Base-by-base conservation (phyloP, 371 early-diverging fungal genomes). In the Zychaea mexicana region DNA sequence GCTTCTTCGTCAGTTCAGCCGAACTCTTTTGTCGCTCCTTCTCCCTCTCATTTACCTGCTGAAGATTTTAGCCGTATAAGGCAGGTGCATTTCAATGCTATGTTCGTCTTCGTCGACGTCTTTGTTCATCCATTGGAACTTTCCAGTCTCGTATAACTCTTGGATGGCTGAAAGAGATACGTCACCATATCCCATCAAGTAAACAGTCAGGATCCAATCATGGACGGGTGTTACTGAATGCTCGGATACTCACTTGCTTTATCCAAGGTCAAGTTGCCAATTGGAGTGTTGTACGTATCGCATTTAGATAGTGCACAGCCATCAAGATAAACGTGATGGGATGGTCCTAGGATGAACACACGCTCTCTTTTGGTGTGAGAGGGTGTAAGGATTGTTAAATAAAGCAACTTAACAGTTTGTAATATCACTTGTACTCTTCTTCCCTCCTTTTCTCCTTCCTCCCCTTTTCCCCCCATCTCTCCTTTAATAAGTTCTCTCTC, bases 41-140 rank as follows among this genome's bases (percentile, higher is more conserved):
- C 21, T 56, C 19, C 6, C 9, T 32, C 10, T 17, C 7, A 38
- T 65, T 72, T 78, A 88, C 92, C 79, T 62, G 68, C 85, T 82
- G 78, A 96, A 90, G 22, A 88, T 78, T 66, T 92, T 90, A 75
- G 87, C 86, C 0, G 91, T 78, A 74, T 86, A 96, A 2, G 98
- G 98, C 45, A 96, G 71, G 66, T 97, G 97, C 96, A 98, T 93
- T 72, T 96, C 98, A 65, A 98, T 86, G 68, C 95, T 94, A 69
- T 98, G 97, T 65, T 98, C 98, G 33, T 92, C 89, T 71, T 96
- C 94, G 64, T 98, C 98, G 2, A 79, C 84, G 13, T 64, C 58
- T 21, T 69, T 57, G 19, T 64, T 68, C 93, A 96, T 90, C 49
- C 63, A 70, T 2, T 64, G 54, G 74, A 96, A 98, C 8, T 82